Percentiles rank a stretch among this genome's conserved stretches.
Conservation (phyloP, 225 moss, liverwort and hornwort genomes). For the Polytrichum commune region DNA sequence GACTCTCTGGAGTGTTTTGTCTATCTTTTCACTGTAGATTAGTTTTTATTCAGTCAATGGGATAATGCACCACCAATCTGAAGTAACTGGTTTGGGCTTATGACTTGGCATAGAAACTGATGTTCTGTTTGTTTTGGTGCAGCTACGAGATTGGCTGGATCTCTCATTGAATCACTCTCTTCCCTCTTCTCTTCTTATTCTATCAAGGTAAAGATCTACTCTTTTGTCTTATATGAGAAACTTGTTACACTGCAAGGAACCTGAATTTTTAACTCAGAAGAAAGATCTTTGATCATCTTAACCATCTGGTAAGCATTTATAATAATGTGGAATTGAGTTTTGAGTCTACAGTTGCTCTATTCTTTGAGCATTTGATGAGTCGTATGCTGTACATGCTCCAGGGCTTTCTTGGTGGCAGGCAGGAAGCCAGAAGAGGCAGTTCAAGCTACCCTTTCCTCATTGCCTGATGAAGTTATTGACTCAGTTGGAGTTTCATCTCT, state of each 20-base stretch:
- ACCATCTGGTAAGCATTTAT: no score
- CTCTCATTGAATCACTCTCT: slow-evolving; percentile 92
- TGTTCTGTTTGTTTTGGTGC: slow-evolving; percentile 24
- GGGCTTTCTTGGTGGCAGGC: slow-evolving; percentile 95
- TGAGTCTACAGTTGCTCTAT: no score
- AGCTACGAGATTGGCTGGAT: slow-evolving; percentile 98
- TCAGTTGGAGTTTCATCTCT: slow-evolving; percentile 65
- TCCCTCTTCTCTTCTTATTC: slow-evolving; percentile 94
- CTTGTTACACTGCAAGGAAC: not conserved
- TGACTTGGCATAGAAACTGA: not conserved
- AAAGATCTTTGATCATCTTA: no score
- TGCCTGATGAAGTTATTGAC: slow-evolving; percentile 95
- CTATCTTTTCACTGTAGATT: no score
- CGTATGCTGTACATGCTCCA: slow-evolving; percentile 29
- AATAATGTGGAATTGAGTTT: no score
- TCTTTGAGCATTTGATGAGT: not conserved
- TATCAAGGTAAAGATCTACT: slow-evolving; percentile 66
- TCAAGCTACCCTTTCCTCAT: slow-evolving; percentile 93
- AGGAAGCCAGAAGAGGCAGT: slow-evolving; percentile 84
- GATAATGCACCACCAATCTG: no score
- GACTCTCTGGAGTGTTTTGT: no score
- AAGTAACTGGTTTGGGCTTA: not conserved
- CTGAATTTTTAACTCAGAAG: no score
- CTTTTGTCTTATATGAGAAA: not conserved
- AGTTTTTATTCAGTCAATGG: no score